A percentile compares a stretch with the other conserved stretches of the same genome.
phyloP scores from a whole-genome alignment of 139 green algal species.

The Coelastrella sp. region DNA sequence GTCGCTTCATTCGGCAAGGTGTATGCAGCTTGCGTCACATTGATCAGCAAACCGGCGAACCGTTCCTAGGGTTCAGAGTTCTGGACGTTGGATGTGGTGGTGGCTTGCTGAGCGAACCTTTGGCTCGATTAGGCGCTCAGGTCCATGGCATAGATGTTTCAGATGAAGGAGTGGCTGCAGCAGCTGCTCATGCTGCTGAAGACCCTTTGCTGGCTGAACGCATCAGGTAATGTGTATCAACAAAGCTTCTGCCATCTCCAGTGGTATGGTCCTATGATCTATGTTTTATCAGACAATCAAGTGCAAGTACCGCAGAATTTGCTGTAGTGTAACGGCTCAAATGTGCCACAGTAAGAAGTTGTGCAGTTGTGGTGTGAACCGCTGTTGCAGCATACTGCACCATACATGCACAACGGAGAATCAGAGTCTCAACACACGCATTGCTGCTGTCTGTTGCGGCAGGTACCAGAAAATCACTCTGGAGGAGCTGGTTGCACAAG shows the following conservation, averaged over 20 bases:
- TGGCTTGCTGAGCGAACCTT: slow-evolving; percentile 83
- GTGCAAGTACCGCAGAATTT: no score
- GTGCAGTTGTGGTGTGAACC: no score
- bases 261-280: no score
- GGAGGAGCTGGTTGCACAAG: slow-evolving; percentile 61
- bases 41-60: slow-evolving; percentile 37
- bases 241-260: no score
- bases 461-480: slow-evolving; percentile 64
- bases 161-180: slow-evolving; percentile 63
- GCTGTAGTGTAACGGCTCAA: no score
- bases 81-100: slow-evolving; percentile 94
- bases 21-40: slow-evolving; percentile 56
- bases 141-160: slow-evolving; percentile 76
- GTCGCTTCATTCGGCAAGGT: slow-evolving; percentile 78
- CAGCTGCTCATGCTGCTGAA: slow-evolving; percentile 56
- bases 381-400: no score
- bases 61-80: slow-evolving; percentile 59
- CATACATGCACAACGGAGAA: no score
- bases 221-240: slow-evolving; percentile 51
- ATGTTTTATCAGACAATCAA: no score
- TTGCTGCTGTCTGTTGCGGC: background rate
- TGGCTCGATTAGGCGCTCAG: slow-evolving; percentile 82
- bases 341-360: no score
- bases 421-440: no score
- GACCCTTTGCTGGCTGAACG: slow-evolving; percentile 58